phyloP scores from a whole-genome alignment of 2,329 filamentous ascomycete species.

The Aspergillus udagawae region DNA sequence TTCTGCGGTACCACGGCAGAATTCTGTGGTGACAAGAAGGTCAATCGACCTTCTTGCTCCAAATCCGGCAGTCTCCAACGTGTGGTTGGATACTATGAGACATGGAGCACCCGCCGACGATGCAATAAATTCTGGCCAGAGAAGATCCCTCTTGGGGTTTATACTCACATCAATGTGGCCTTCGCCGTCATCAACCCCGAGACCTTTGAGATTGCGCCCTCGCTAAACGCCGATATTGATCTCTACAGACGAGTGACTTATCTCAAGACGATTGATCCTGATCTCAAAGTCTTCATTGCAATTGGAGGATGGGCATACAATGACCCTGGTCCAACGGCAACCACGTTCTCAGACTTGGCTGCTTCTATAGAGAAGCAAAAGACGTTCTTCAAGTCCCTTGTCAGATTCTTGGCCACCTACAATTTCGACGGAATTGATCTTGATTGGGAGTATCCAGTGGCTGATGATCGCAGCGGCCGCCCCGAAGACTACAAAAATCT shows the following conservation, averaged over 20 bases:
- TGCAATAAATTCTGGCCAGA: conserved; percentile 8
- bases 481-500: conserved; percentile 10
- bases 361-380: conserved; percentile 3
- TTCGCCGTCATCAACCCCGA: conserved; percentile 8
- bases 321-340: conserved; percentile 1
- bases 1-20: too few species aligned
- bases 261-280: not conserved
- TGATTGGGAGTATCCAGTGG: conserved; percentile 18
- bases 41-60: too few species aligned
- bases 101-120: not conserved
- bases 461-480: conserved; percentile 7
- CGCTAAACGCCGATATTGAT: too few species aligned
- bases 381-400: conserved; percentile 8
- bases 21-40: too few species aligned
- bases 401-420: conserved; percentile 8
- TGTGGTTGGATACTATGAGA: conserved; percentile 15
- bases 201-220: conserved; percentile 1
- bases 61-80: too few species aligned
- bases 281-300: not conserved
- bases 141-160: conserved; percentile 8
- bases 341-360: conserved; percentile 13
- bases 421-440: conserved; percentile 18
- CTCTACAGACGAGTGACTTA: not conserved
- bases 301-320: conserved; percentile 8
- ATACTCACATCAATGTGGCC: conserved; percentile 11